Evolutionary conservation across 176 grass and related monocot species (phyloP), one percentile per base, ranked within the genome.

Genomic region (Panicum miliaceum): DNA sequence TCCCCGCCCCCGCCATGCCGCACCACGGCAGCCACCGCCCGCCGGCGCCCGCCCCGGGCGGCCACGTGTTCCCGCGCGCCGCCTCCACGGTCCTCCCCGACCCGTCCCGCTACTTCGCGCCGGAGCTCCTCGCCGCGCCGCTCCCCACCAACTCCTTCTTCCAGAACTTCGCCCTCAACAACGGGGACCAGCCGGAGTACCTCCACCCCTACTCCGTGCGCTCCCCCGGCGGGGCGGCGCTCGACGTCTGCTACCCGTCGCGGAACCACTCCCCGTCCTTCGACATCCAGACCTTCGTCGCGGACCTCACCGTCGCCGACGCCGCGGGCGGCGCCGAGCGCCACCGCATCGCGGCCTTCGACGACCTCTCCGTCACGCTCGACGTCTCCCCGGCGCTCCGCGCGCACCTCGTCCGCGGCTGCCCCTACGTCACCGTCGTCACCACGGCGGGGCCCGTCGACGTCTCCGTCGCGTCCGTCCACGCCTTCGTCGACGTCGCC

Each of bases 131-230:
- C 74, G 53, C 83, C 48, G 75, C 75, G 70, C 96, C 96, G 75
- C 93, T 99, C 52, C 96, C 96, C 56, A 99, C 96, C 36, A 99
- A 99, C 73, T 90, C 89, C 68, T 99, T 96, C 88, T 99, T 99
- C 89, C 96, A 99, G 79, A 99, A 99, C 91, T 94, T 78, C 64
- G 73, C 47, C 76, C 96, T 99, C 74, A 99, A 99, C 20, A 89
- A 96, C 82, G 96, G 96, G 45, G 93, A 95, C 77, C 96, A 99
- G 82, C 91, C 93, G 12, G 96, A 99, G 86, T 99, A 99, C 83
- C 80, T 99, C 89, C 93, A 99, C 62, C 96, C 96, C 1, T 99
- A 99, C 90, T 92, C 94, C 19, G 54, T 96, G 77, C 73, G 79
- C 10, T 90, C 91, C 73, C 71, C 87, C 14, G 76, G 64, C 11